Evolutionary conservation across 768 basidiomycete species (phyloP).

Genomic region (Phallus indusiatus): DNA sequence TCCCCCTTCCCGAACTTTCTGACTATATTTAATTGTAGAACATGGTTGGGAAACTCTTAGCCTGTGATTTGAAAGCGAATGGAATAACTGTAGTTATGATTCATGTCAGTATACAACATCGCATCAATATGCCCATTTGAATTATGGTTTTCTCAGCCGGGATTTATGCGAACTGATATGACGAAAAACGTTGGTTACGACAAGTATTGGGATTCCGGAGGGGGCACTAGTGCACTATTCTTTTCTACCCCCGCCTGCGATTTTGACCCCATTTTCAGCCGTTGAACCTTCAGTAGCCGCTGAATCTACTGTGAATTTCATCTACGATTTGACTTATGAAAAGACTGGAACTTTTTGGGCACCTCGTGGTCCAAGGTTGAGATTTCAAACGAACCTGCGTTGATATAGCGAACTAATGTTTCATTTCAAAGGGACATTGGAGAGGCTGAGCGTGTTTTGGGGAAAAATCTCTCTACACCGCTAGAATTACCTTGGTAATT

Average conservation of each 20-base stretch:
- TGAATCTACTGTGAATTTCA: constrained; percentile 28
- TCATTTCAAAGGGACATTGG: constrained; percentile 30
- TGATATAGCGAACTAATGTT: background rate
- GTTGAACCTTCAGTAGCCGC: constrained; percentile 37
- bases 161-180: constrained; percentile 40
- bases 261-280: constrained; percentile 19
- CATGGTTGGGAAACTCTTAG: constrained; percentile 37
- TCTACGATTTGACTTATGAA: constrained; percentile 23
- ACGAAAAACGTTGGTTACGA: constrained; percentile 37
- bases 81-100: constrained; percentile 34
- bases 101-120: constrained; percentile 25
- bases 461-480: constrained; percentile 30
- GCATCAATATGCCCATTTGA: background rate
- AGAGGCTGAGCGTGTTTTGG: constrained; percentile 31
- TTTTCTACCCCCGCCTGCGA: background rate
- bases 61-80: constrained; percentile 29
- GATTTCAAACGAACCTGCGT: background rate
- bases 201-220: constrained; percentile 33
- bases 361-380: constrained; percentile 32
- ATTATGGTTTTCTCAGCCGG: constrained; percentile 36
- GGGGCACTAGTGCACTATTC: constrained; percentile 22
- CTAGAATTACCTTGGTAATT: constrained; percentile 33
- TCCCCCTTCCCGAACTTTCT: too few relatives aligned
- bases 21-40: constrained; percentile 16
- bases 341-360: constrained; percentile 37